These are phyloP conservation scores for Penstemon davidsonii DNA, from an alignment of 257 asterid genomes.

Conservation along the genomic window DNA sequence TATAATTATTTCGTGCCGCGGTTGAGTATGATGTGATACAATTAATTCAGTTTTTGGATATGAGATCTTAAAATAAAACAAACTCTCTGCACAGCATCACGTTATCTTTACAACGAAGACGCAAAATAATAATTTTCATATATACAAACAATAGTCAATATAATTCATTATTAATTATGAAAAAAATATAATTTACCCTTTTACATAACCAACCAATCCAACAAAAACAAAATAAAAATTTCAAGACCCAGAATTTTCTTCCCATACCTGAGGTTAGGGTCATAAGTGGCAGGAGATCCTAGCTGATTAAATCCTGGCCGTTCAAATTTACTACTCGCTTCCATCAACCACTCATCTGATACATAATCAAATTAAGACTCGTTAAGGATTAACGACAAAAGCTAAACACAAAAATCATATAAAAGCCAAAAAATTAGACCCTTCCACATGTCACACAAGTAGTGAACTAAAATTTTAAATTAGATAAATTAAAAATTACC, in stretches of 20 bases:
- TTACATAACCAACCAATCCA: neutral
- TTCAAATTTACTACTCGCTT: constrained; percentile 42
- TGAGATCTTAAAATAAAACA: no score
- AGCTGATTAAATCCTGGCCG: constrained; percentile 42
- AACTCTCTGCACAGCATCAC: no score
- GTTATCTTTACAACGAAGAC: no score
- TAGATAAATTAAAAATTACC: neutral
- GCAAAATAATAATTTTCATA: no score
- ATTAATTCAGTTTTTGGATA: no score
- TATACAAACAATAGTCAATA: neutral
- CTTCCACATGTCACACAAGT: neutral
- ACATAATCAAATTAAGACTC: constrained; percentile 16
- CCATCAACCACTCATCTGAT: constrained; percentile 66
- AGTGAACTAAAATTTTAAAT: neutral
- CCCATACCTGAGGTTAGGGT: constrained; percentile 52
- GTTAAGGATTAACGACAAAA: constrained; percentile 22
- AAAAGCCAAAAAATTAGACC: constrained; percentile 1
- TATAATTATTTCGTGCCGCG: no score
- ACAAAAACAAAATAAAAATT: neutral
- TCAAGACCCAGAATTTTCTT: neutral
- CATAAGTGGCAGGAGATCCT: constrained; percentile 18
- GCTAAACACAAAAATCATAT: constrained; percentile 9
- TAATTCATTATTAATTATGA: neutral
- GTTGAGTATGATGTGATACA: no score
- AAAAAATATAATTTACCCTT: neutral